Percentiles rank a stretch among this genome's conserved stretches.
Conservation (phyloP, 306 rosid species). For the Herpetospermum pedunculosum region DNA sequence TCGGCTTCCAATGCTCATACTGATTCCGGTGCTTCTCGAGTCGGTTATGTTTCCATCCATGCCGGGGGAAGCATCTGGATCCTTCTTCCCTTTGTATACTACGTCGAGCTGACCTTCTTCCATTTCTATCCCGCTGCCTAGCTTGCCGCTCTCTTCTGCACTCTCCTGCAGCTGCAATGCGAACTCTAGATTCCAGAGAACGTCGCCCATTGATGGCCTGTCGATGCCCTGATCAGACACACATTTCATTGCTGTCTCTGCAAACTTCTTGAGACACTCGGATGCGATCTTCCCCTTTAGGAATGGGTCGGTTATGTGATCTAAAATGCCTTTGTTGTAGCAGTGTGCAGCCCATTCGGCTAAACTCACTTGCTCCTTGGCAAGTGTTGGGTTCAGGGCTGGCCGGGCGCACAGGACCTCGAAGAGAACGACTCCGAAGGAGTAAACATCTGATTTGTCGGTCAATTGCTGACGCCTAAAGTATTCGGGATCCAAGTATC, state of each 20-base stretch:
- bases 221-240: slow-evolving; percentile 92
- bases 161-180: slow-evolving; percentile 98
- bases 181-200: slow-evolving; percentile 95
- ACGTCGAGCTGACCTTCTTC: slow-evolving; percentile 47
- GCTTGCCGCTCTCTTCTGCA: slow-evolving; percentile 77
- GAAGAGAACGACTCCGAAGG: slow-evolving; percentile 92
- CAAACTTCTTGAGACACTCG: slow-evolving; percentile 84
- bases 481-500: slow-evolving; percentile 98
- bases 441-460: slow-evolving; percentile 94
- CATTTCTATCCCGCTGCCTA: slow-evolving; percentile 20
- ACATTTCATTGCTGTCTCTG: slow-evolving; percentile 98
- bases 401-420: slow-evolving; percentile 96
- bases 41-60: slow-evolving; percentile 63
- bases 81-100: slow-evolving; percentile 59
- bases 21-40: slow-evolving; percentile 86
- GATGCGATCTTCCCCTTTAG: slow-evolving; percentile 88
- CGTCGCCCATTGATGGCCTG: slow-evolving; percentile 99
- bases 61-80: slow-evolving; percentile 25
- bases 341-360: slow-evolving; percentile 99
- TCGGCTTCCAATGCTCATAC: slow-evolving; percentile 96
- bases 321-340: slow-evolving; percentile 85
- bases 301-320: slow-evolving; percentile 65
- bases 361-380: slow-evolving; percentile 96
- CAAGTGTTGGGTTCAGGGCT: slow-evolving; percentile 77
- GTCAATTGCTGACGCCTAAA: slow-evolving; percentile 96